Evolutionary conservation across 371 early-diverging fungal species (phyloP), one percentile per base, ranked within the genome.

Genomic region (Mortierella sp.): DNA sequence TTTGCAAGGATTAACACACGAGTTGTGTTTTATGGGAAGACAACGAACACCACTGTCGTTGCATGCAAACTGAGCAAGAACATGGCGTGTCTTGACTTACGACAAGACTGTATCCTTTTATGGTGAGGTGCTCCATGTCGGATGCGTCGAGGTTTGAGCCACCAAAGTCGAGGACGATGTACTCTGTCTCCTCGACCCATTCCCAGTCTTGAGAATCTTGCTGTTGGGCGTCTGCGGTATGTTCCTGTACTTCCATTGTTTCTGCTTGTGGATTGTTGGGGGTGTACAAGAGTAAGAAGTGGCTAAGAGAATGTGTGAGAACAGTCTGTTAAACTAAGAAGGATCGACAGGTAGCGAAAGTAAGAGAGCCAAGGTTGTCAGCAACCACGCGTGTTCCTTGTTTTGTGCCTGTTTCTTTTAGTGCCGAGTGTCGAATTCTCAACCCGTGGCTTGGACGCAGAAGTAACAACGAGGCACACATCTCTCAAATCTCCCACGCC

Each of bases 131-230:
- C 21, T 73, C 78, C 74, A 84, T 84, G 48, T 80, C 78, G 24
- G 75, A 73, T 35, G 73, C 75, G 32, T 76, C 74, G 32, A 70
- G 21, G 8, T 48, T 71, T 18, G 73, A 38, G 73, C 75, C 77
- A 63, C 86, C 86, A 79, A 85, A 85, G 72, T 85, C 86, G 21
- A 85, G 70, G 51, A 85, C 43, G 24, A 85, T 70, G 54, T 85
- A 81, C 48, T 85, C 82, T 58, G 86, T 76, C 44, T 81, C 82
- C 54, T 85, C 86, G 46, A 85, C 86, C 86, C 86, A 85, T 75
- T 85, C 86, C 77, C 77, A 85, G 65, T 85, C 82, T 63, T 84
- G 80, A 27, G 58, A 74, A 49, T 73, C 65, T 32, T 83, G 65
- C 44, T 54, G 49, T n/a, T 75, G 32, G 18, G 48, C 32, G 41